Percentiles rank a stretch among this genome's conserved stretches.
Evolutionary conservation across 345 rosid genomes (phyloP).

Genomic region (Camelina hispida): DNA sequence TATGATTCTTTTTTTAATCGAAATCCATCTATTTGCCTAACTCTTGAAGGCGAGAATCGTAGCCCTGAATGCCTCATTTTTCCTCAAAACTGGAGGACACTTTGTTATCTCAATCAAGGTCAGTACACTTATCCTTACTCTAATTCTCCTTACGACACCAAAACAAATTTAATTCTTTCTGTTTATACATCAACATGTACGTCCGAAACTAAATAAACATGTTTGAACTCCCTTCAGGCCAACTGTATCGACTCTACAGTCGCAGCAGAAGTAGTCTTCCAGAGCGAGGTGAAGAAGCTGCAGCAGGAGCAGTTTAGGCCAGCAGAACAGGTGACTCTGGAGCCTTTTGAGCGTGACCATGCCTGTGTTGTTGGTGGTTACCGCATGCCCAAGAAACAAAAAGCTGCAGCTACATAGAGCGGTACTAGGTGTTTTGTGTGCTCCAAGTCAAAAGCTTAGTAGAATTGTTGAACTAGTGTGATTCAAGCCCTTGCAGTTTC

Average conservation of each 20-base stretch:
- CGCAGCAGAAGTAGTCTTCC: constrained; percentile 84
- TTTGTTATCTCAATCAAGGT: constrained; percentile 96
- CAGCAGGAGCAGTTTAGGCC: constrained; percentile 90
- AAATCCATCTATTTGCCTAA: constrained; percentile 15
- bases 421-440: not conserved
- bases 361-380: constrained; percentile 94
- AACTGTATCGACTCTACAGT: constrained; percentile 94
- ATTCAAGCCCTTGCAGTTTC: not conserved
- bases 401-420: constrained; percentile 43
- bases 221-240: constrained; percentile 53
- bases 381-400: constrained; percentile 86
- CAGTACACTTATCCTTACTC: constrained; percentile 14
- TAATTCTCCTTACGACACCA: not conserved
- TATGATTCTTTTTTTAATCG: not conserved
- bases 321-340: constrained; percentile 84
- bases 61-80: constrained; percentile 82
- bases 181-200: not conserved
- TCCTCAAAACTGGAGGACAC: constrained; percentile 91
- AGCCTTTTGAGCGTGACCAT: constrained; percentile 96
- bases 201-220: not conserved
- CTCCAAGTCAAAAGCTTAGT: not conserved
- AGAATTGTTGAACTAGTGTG: not conserved
- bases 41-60: constrained; percentile 81
- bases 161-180: not conserved
- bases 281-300: constrained; percentile 86